Evolutionary conservation across 225 moss, liverwort and hornwort species (phyloP).

Genomic region (Polytrichum formosum): DNA sequence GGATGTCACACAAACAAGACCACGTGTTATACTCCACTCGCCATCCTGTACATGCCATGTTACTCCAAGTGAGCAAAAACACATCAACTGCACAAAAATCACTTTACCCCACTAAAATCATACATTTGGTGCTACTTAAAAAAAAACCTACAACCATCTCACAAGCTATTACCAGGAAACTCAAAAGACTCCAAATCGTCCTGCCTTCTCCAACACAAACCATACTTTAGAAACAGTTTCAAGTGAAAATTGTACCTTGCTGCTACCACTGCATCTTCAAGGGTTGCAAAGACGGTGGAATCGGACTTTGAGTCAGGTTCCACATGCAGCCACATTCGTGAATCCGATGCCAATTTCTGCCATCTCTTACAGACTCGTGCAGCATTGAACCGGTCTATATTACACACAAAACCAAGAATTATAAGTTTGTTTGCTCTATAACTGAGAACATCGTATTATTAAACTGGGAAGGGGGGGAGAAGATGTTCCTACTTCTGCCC

Average conservation of each 20-base stretch:
- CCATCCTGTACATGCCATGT: conserved; percentile 50
- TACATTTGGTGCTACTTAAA: too few relatives aligned
- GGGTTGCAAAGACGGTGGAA: conserved; percentile 25
- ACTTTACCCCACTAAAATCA: neutral
- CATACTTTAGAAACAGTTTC: too few relatives aligned
- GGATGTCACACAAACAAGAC: conserved; percentile 36
- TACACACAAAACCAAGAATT: neutral
- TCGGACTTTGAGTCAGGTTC: conserved; percentile 17
- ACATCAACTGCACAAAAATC: conserved; percentile 15
- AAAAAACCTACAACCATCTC: neutral
- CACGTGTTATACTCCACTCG: conserved; percentile 42
- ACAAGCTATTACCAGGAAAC: too few relatives aligned
- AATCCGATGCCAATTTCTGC: conserved; percentile 47
- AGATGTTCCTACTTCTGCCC: too few relatives aligned
- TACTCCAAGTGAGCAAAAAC: conserved; percentile 38
- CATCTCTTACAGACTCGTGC: conserved; percentile 54
- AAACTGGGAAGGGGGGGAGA: too few relatives aligned
- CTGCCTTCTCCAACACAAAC: too few relatives aligned
- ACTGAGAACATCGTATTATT: too few relatives aligned
- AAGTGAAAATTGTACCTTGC: conserved; percentile 32
- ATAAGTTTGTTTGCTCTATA: too few relatives aligned
- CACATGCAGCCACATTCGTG: conserved; percentile 51
- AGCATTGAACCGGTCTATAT: conserved; percentile 55
- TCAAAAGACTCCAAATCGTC: too few relatives aligned
- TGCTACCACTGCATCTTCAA: conserved; percentile 47